Evolutionary conservation across 176 grass and related monocot genomes (phyloP).

Genomic region (Alloteropsis semialata): DNA sequence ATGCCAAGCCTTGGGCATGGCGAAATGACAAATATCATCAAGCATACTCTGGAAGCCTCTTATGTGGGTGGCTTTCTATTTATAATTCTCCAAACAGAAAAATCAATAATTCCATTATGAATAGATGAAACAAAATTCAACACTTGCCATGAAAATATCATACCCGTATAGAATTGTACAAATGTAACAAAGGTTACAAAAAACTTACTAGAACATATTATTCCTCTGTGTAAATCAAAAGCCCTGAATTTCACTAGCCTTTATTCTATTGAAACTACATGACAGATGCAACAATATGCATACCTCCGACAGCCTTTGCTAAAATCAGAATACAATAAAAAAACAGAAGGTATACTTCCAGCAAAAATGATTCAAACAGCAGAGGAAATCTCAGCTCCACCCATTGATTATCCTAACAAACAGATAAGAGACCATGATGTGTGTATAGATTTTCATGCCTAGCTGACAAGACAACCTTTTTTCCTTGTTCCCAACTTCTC

Average conservation of each 20-base stretch:
- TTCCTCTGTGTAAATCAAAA: not conserved
- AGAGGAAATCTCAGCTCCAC: not conserved
- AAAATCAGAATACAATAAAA: not conserved
- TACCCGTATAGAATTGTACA: not conserved
- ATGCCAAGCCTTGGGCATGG: not conserved
- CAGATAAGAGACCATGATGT: not conserved
- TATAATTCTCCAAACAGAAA: not conserved
- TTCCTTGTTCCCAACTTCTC: not conserved
- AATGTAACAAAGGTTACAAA: not conserved
- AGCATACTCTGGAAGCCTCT: not conserved
- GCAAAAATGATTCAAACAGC: not conserved
- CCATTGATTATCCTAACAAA: not conserved
- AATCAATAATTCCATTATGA: not conserved
- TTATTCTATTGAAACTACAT: not conserved
- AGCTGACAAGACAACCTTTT: not conserved
- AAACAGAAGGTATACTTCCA: not conserved
- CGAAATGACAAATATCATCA: not conserved
- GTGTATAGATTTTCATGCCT: conserved; percentile 2
- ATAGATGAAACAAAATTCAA: conserved; percentile 4
- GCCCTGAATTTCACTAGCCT: not conserved
- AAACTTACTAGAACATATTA: not conserved
- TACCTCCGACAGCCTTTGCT: not conserved
- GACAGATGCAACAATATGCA: not conserved
- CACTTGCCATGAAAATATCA: not conserved
- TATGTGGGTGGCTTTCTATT: not conserved